Evolutionary conservation across 2,329 filamentous ascomycete species (phyloP), one percentile per base, ranked within the genome.

Genomic region (Elsinoe batatas): DNA sequence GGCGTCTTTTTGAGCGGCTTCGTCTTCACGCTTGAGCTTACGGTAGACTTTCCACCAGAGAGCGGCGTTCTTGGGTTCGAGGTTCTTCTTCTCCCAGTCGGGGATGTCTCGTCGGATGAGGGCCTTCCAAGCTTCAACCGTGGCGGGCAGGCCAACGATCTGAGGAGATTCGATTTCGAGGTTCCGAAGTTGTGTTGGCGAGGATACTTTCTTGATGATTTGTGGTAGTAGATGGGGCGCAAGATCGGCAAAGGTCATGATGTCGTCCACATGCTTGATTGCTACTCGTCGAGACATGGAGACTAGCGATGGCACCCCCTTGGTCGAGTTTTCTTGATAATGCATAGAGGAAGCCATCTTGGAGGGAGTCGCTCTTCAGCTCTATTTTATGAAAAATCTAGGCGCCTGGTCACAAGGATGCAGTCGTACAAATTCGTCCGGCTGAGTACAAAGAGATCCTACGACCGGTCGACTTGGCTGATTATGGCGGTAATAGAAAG

Each of bases 41-140:
- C 65, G 74, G 72, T 94, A 96, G 12, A 94, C 77, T 56, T 85
- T 82, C 66, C 84, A 82, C 90, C 90, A 96, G 58, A 82, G 82
- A 35, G 75, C 74, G 0, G 84, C 81, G 59, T 88, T 78, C 56
- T 77, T 76, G 0, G 87, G 87, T 20, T 81, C 74, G 61, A 83
- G 80, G 22, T 81, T 79, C 65, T 85, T 82, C 44, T 74, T 72
- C 40, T 83, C 75, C 68, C 82, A 84, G 56, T 80, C 73, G 1
- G 83, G 82, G 59, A 95, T 87, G 64, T 95, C 83, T 47, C 83
- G 81, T 53, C 81, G 79, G 68, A 97, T 93, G 64, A 96, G 80
- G 26, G 80, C 79, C 40, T 82, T 71, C 91, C 91, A 96, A 59
- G 91, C 74, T 62, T 90, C 85, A 17, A 74, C 42, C 7, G 53